phyloP scores from a whole-genome alignment of 345 rosid species.

The Acer yangbiense region DNA sequence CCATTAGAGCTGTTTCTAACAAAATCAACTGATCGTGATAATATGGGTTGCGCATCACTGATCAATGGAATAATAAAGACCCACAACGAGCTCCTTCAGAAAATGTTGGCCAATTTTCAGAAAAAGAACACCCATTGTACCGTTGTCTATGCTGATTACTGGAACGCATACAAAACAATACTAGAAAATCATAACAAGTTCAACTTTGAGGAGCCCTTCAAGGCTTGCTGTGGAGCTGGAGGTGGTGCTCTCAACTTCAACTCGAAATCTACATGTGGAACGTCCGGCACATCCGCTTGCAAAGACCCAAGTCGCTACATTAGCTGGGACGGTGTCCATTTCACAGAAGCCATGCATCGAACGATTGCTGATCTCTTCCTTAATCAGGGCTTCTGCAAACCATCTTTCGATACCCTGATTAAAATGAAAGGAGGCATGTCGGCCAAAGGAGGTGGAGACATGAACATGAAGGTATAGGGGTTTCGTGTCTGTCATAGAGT shows the following conservation, averaged over 20 bases:
- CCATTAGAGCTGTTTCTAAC: slow-evolving; percentile 26
- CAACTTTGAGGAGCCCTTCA: slow-evolving; percentile 34
- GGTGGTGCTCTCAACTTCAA: slow-evolving; percentile 43
- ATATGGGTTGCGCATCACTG: slow-evolving; percentile 32
- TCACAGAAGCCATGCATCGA: slow-evolving; percentile 43
- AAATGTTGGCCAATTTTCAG: slow-evolving; percentile 26
- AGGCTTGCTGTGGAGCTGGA: slow-evolving; percentile 47
- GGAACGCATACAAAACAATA: slow-evolving; percentile 34
- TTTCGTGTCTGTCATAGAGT: neutral
- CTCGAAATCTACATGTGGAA: slow-evolving; percentile 35
- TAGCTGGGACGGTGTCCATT: slow-evolving; percentile 54
- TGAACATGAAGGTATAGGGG: neutral
- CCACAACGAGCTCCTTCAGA: slow-evolving; percentile 45
- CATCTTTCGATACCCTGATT: slow-evolving; percentile 31
- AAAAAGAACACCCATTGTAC: neutral
- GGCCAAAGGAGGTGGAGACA: neutral
- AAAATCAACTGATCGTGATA: slow-evolving; percentile 22
- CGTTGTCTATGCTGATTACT: slow-evolving; percentile 40
- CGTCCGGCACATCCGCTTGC: slow-evolving; percentile 26
- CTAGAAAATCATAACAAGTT: slow-evolving; percentile 17
- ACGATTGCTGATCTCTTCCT: slow-evolving; percentile 32
- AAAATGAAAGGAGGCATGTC: slow-evolving; percentile 2
- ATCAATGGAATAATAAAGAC: slow-evolving; percentile 25
- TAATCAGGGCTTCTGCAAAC: slow-evolving; percentile 32
- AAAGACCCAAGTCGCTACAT: slow-evolving; percentile 21